Percentiles rank a stretch among this genome's conserved stretches.
Conservation (phyloP, 495 filamentous ascomycete species). For the Penicillium silybi region DNA sequence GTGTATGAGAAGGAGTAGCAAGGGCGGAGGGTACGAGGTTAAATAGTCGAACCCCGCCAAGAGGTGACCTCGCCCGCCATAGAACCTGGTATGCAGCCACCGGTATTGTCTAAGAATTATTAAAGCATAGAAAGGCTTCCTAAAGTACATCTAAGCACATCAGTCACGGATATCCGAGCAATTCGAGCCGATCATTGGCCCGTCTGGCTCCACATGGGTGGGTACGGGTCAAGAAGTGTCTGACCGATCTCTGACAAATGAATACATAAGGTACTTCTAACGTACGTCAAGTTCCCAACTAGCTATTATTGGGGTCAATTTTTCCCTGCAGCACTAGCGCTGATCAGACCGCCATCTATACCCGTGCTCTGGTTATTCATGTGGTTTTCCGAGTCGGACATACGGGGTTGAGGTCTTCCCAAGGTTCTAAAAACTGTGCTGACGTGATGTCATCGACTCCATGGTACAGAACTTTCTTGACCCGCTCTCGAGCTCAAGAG, state of each 20-base stretch:
- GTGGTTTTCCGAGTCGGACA: background rate
- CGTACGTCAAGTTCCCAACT: no score
- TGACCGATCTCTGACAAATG: constrained; percentile 42
- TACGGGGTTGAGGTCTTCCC: no score
- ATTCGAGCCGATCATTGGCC: constrained; percentile 10
- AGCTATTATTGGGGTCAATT: no score
- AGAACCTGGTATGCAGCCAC: background rate
- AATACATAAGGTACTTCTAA: no score
- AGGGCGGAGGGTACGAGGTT: constrained; percentile 4
- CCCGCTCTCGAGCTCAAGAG: no score
- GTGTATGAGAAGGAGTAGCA: background rate
- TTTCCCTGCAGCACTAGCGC: no score
- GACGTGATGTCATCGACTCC: no score
- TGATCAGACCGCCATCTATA: no score
- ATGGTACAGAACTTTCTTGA: no score
- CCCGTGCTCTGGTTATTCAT: background rate
- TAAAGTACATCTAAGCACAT: constrained; percentile 17
- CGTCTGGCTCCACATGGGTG: constrained; percentile 8
- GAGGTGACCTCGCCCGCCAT: background rate
- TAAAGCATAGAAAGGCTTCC: constrained; percentile 10
- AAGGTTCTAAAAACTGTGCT: no score
- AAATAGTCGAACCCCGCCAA: constrained; percentile 8
- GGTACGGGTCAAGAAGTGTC: constrained; percentile 23
- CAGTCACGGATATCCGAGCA: constrained; percentile 40
- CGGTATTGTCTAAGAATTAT: constrained; percentile 8